Evolutionary conservation across 768 basidiomycete genomes (phyloP).

Genomic region (Boletellus sp.): DNA sequence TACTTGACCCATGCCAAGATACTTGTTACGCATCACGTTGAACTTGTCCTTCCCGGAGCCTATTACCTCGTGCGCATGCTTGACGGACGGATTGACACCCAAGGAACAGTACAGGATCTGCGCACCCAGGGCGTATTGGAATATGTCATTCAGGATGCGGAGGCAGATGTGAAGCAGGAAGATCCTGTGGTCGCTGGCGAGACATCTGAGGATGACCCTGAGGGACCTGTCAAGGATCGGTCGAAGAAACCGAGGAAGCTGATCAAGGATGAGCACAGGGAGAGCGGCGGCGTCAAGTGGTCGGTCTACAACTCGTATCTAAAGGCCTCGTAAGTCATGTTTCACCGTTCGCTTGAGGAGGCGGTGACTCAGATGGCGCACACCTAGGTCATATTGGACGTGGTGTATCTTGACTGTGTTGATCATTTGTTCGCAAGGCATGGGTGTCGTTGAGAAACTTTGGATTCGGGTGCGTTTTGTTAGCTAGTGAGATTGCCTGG

Average conservation of each 20-base stretch:
- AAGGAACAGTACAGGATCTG: constrained; percentile 66
- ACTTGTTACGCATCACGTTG: constrained; percentile 81
- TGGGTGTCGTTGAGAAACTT: constrained; percentile 29
- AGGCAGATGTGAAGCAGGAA: constrained; percentile 47
- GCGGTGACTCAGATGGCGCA: not conserved
- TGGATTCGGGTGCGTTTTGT: constrained; percentile 25
- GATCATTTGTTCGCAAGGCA: constrained; percentile 21
- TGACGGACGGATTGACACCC: constrained; percentile 75
- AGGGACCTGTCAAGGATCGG: not conserved
- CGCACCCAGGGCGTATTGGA: constrained; percentile 59
- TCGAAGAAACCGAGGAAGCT: constrained; percentile 68
- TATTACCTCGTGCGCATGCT: constrained; percentile 74
- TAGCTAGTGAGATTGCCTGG: not conserved
- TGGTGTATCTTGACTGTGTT: constrained; percentile 22
- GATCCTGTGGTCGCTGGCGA: constrained; percentile 25
- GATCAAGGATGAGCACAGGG: constrained; percentile 78
- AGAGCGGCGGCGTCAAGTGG: constrained; percentile 82
- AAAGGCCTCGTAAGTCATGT: constrained; percentile 52
- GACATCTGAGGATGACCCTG: constrained; percentile 2
- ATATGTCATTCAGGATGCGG: constrained; percentile 51
- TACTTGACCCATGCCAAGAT: constrained; percentile 35
- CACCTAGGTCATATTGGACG: constrained; percentile 30
- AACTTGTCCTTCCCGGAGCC: constrained; percentile 72
- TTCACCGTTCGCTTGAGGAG: not conserved
- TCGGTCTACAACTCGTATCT: constrained; percentile 64